Evolutionary conservation across 108 stramenopile species (phyloP), one percentile per base, ranked within the genome.

Genomic region (Cyclotella sp.): DNA sequence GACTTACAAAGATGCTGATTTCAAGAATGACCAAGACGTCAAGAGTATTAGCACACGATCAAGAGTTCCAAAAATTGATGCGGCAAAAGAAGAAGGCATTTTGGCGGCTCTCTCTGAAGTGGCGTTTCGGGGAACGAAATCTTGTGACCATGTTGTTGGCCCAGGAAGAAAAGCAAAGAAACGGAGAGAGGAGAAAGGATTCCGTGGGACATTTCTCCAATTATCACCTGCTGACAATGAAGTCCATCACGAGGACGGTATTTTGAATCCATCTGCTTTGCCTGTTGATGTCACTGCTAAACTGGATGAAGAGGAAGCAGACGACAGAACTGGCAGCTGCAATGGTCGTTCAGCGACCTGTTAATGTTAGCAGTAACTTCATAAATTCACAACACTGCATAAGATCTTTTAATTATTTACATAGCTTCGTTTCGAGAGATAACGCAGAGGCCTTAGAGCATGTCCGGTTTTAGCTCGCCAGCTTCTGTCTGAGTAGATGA

Each of bases 141-240:
- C 53, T 6, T 40, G 66, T 49, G 41, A 40, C n/a, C 29, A 34
- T 58, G 42, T 46, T 51, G 52, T 30, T 42, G 67, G 24, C 0
- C n/a, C n/a, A 59, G 49, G 47, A 26, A 76, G 52, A 40, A 69
- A 64, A 16, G 7, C 57, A 8, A 68, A 72, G 14, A 68, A 28
- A 47, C 60, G 78, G 9, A 68, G 45, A 59, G 73, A 75, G 65
- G 83, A 84, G 39, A 39, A 69, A 14, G 83, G 74, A 0, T 80
- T 84, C 24, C 72, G 68, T 13, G 78, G 83, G 16, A 80, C 73
- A 0, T 84, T 76, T 45, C 62, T 80, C 12, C 42, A 44, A 24
- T 64, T 43, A 43, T 64, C 63, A 24, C 55, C 47, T 49, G 47
- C n/a, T 49, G 18, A 49, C 15, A n/a, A 1, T 49, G 47, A 49